These are phyloP conservation scores for Fraxinus greggii DNA, from an alignment of 305 asterid genomes.

Conservation along the genomic window DNA sequence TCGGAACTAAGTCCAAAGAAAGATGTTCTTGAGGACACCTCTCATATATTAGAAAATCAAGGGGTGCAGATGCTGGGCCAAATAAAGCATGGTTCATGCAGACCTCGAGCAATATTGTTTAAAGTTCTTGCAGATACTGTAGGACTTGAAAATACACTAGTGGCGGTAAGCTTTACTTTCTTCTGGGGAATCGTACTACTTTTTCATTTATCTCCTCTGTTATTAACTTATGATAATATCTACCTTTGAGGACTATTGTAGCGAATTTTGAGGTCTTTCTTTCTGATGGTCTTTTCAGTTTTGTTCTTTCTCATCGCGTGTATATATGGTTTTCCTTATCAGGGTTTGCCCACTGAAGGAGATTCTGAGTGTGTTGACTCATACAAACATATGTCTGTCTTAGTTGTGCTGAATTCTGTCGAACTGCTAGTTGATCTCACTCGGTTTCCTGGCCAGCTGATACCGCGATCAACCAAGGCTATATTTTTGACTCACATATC, in stretches of 20 bases:
- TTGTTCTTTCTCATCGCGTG: constrained; percentile 19
- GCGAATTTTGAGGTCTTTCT: constrained; percentile 1
- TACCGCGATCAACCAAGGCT: constrained; percentile 86
- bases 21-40: constrained; percentile 58
- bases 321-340: constrained; percentile 26
- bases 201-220: constrained; percentile 9
- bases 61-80: constrained; percentile 93
- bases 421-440: constrained; percentile 86
- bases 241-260: constrained; percentile 14
- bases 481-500: constrained; percentile 88
- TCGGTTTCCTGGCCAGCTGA: constrained; percentile 97
- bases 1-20: constrained; percentile 73
- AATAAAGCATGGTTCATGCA: constrained; percentile 87
- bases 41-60: constrained; percentile 52
- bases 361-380: constrained; percentile 81
- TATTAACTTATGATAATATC: constrained; percentile 6
- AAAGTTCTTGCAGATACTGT: constrained; percentile 98
- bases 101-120: constrained; percentile 90
- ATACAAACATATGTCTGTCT: constrained; percentile 87
- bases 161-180: constrained; percentile 65
- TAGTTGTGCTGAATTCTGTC: constrained; percentile 81
- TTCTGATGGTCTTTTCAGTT: constrained; percentile 4
- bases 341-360: constrained; percentile 97
- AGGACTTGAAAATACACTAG: constrained; percentile 85
- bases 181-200: not conserved